phyloP scores from a whole-genome alignment of 2,329 filamentous ascomycete species.

The Fusarium pseudocircinatum region DNA sequence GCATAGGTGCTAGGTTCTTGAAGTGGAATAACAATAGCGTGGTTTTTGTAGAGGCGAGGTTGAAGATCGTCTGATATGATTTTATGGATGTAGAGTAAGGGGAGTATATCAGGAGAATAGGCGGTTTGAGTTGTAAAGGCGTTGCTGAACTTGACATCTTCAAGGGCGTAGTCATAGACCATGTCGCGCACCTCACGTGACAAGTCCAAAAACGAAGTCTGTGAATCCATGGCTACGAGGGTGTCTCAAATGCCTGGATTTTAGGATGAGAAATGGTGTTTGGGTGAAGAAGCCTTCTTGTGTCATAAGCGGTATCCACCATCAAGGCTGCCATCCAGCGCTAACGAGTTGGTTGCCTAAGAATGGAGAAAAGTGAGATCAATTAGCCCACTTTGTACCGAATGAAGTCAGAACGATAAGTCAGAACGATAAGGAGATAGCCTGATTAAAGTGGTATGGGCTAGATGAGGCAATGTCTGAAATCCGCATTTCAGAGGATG shows the following conservation, averaged over 20 bases:
- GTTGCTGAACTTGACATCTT: neutral
- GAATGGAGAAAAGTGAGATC: neutral
- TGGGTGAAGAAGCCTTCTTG: neutral
- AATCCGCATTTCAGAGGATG: neutral
- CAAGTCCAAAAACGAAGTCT: neutral
- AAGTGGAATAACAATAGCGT: neutral
- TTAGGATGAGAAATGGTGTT: fast-evolving
- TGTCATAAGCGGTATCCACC: neutral
- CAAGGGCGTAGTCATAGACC: neutral
- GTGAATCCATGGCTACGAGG: neutral
- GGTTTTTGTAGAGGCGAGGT: neutral
- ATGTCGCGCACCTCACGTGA: neutral
- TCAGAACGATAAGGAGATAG: neutral
- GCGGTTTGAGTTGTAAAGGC: neutral
- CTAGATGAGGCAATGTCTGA: fast-evolving
- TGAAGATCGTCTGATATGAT: neutral
- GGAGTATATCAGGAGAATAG: neutral
- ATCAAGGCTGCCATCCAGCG: neutral
- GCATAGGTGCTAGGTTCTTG: neutral
- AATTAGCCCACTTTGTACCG: neutral
- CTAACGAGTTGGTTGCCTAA: neutral
- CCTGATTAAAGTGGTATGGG: neutral
- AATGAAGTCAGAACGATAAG: neutral
- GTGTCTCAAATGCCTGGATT: fast-evolving
- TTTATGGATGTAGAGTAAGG: neutral